Evolutionary conservation across 148 eudicot species (phyloP), one percentile per base, ranked within the genome.

Genomic region (Dianthus caryophyllus): DNA sequence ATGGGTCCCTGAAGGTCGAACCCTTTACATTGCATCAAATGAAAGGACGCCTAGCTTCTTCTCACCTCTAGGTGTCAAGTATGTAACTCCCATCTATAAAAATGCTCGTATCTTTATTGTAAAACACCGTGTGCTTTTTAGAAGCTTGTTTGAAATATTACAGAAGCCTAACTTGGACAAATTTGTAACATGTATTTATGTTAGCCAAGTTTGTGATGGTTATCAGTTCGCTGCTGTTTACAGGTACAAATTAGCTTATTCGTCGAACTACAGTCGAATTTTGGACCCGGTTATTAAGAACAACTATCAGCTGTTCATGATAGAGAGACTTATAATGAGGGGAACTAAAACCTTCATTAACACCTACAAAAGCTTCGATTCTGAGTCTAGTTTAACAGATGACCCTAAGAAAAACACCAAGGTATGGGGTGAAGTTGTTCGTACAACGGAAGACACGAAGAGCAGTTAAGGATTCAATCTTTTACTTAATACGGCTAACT

Each of bases 171-270:
- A 41, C 44, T 41, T 41, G 6, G 44, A 41, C 12, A 9, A 9
- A 6, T 41, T 9, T 13, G 11, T 41, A 41, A 6, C 11, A 9
- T 13, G 44, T n/a, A 41, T 41, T 41, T 13, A 4, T 41, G 44
- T 41, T 41, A 4, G 44, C 41, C 31, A 53, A 5, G 22, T 5
- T 53, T 54, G 20, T 69, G 39, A 46, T 53, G 62, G 18, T 30
- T 65, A 10, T 3, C 39, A n/a, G 55, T 22, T 39, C 29, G 29
- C 27, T 52, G 16, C 24, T 52, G 13, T 61, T 47, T 67, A 67
- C 90, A 94, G 98, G 80, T 94, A 87, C 68, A 88, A 83, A 67
- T 63, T 94, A 80, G 98, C 97, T 30, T 94, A 88, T 76, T 88
- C 97, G 21, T 94, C 92, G 18, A 94, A 90, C 73, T 94, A 77